A percentile compares a stretch with the other conserved stretches of the same genome.
These are phyloP conservation scores for Pestalotiopsis sp. DNA, from an alignment of 2,329 filamentous ascomycete species.

Conservation along the genomic window DNA sequence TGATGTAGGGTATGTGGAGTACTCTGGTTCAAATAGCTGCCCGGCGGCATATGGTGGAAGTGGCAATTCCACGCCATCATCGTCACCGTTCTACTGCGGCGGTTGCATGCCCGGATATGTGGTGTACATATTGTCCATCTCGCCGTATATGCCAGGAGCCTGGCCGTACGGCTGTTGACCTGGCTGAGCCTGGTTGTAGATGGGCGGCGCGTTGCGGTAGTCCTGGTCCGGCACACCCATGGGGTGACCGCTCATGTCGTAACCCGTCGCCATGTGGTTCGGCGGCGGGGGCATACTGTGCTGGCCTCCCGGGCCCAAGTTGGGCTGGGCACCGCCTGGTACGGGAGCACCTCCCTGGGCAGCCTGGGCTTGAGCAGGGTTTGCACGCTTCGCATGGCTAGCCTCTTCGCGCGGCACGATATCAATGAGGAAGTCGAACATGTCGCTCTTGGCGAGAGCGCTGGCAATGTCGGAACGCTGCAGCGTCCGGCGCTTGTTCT, in stretches of 20 bases:
- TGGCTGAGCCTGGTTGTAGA: conserved; percentile 82
- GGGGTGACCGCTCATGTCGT: conserved; percentile 63
- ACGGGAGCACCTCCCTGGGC: conserved; percentile 34
- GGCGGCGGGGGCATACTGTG: conserved; percentile 59
- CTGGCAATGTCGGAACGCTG: conserved; percentile 97
- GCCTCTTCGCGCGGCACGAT: conserved; percentile 97
- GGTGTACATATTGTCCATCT: conserved; percentile 80
- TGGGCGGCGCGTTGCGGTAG: conserved; percentile 76
- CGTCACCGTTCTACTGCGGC: conserved; percentile 57
- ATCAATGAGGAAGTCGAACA: conserved; percentile 99
- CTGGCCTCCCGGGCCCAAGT: conserved; percentile 58
- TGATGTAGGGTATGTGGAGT: too few relatives aligned
- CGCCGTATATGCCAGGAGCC: conserved; percentile 76
- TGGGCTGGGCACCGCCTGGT: conserved; percentile 50
- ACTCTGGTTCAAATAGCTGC: too few relatives aligned
- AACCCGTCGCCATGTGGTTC: conserved; percentile 63
- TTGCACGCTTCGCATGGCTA: conserved; percentile 78
- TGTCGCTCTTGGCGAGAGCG: conserved; percentile 94
- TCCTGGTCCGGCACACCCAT: conserved; percentile 69
- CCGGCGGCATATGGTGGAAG: background rate
- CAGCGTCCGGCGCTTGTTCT: conserved; percentile 95
- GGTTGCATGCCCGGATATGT: conserved; percentile 77
- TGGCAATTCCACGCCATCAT: background rate
- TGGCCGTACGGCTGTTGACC: conserved; percentile 78
- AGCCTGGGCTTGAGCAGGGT: conserved; percentile 51